Conservation (phyloP, 352 stramenopile species). For the Globisporangium solare region DNA sequence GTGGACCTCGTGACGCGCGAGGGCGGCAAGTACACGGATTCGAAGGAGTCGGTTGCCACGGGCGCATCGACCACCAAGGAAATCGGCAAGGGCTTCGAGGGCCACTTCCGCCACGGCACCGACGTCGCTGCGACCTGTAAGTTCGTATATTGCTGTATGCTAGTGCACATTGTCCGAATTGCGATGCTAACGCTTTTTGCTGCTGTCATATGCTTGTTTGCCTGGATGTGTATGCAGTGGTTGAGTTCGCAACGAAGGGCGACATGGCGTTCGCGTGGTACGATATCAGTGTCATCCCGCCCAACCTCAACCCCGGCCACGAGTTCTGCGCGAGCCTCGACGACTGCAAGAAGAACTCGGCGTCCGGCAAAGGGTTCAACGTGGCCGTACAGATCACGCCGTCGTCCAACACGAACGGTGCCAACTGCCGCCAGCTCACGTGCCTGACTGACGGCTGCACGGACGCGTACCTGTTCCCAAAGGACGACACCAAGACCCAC, state of each 20-base stretch:
- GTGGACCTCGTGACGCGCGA: slow-evolving; percentile 59
- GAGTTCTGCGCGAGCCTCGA: slow-evolving; percentile 60
- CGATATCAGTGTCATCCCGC: slow-evolving; percentile 70
- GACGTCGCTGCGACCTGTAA: slow-evolving; percentile 48
- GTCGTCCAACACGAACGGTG: slow-evolving; percentile 48
- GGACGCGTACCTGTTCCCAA: slow-evolving; percentile 66
- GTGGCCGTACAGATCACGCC: slow-evolving; percentile 52
- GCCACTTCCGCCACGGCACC: slow-evolving; percentile 59
- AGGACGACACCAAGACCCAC: slow-evolving; percentile 75
- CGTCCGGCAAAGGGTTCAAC: slow-evolving; percentile 62
- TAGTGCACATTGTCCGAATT: slow-evolving; percentile 9
- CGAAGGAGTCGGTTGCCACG: slow-evolving; percentile 29
- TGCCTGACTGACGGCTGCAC: slow-evolving; percentile 50
- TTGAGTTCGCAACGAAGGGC: slow-evolving; percentile 64
- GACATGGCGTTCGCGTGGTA: slow-evolving; percentile 53
- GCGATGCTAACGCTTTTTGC: not conserved
- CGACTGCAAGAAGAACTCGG: slow-evolving; percentile 61
- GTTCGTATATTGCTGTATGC: too few species aligned
- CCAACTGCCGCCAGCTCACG: slow-evolving; percentile 51
- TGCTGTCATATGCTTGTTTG: not conserved
- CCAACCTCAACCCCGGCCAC: slow-evolving; percentile 33
- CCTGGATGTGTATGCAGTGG: slow-evolving; percentile 19
- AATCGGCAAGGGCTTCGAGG: slow-evolving; percentile 59
- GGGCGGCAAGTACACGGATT: slow-evolving; percentile 46
- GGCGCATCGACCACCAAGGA: slow-evolving; percentile 32